phyloP scores from a whole-genome alignment of 371 early-diverging fungal genomes.

The Mucor circinelloides region DNA sequence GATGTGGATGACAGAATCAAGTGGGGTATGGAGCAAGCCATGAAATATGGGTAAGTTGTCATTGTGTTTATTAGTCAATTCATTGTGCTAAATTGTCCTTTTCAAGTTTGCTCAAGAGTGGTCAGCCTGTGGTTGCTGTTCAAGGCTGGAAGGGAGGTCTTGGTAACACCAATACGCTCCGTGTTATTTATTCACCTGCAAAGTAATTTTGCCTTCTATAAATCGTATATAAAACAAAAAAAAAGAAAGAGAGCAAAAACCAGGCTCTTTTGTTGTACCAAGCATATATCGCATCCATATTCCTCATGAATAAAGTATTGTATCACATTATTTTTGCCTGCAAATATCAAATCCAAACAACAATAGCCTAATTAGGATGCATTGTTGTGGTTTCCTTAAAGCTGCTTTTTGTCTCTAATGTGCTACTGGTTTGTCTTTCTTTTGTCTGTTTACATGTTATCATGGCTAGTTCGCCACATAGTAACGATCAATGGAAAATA shows the following conservation, averaged over 20 bases:
- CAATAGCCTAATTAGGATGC: constrained; percentile 3
- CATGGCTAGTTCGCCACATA: neutral
- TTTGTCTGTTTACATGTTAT: neutral
- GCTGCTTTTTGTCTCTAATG: neutral
- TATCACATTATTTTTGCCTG: neutral
- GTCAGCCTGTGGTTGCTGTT: constrained; percentile 77
- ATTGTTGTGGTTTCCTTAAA: constrained; percentile 1
- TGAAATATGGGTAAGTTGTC: constrained; percentile 51
- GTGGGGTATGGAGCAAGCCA: constrained; percentile 78
- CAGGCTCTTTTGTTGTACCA: neutral
- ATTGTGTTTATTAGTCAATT: neutral
- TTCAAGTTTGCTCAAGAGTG: constrained; percentile 57
- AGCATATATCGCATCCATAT: neutral
- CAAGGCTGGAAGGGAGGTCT: constrained; percentile 85
- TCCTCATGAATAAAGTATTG: neutral
- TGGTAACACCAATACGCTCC: constrained; percentile 87
- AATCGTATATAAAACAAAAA: neutral
- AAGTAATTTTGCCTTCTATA: neutral
- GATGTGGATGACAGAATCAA: constrained; percentile 82
- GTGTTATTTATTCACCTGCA: constrained; percentile 59
- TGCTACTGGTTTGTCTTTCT: neutral
- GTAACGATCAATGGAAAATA: constrained; percentile 8
- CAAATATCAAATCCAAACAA: neutral
- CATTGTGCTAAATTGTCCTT: neutral
- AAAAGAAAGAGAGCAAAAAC: neutral